Evolutionary conservation across 306 rosid genomes (phyloP).

Genomic region (Medicago arabica): DNA sequence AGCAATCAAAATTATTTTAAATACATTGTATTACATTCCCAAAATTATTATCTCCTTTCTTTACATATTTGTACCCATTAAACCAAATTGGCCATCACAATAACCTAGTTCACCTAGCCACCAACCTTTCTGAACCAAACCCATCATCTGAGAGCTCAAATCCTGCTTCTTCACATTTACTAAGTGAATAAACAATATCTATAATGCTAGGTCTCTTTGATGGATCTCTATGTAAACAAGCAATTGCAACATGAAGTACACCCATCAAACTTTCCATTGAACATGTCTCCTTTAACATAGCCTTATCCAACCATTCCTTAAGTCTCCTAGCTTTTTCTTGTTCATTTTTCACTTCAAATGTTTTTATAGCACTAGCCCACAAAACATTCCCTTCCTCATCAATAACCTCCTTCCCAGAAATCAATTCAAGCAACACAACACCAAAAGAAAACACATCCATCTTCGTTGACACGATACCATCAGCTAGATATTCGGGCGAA

Average conservation of each 20-base stretch:
- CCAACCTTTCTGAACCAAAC: too few relatives aligned
- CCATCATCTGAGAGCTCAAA: conserved; percentile 44
- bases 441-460: conserved; percentile 95
- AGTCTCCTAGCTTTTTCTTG: conserved; percentile 56
- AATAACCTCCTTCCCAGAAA: conserved; percentile 72
- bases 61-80: too few relatives aligned
- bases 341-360: conserved; percentile 61
- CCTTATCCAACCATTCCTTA: conserved; percentile 66
- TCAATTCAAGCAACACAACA: conserved; percentile 79
- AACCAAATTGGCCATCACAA: too few relatives aligned
- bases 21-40: too few relatives aligned
- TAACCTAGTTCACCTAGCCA: too few relatives aligned
- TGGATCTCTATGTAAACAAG: conserved; percentile 77
- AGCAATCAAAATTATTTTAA: too few relatives aligned
- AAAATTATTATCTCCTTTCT: too few relatives aligned
- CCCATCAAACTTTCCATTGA: conserved; percentile 71
- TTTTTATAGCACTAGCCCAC: conserved; percentile 54
- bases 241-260: conserved; percentile 63
- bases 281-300: conserved; percentile 53
- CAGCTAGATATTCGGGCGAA: conserved; percentile 84
- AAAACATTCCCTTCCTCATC: conserved; percentile 64
- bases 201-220: conserved; percentile 84
- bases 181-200: conserved; percentile 75
- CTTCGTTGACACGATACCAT: conserved; percentile 84
- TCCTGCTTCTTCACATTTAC: conserved; percentile 70